Percentiles rank a stretch among this genome's conserved stretches.
phyloP scores from a whole-genome alignment of 2,329 filamentous ascomycete species.

The Phaeophleospora eucalypticola region DNA sequence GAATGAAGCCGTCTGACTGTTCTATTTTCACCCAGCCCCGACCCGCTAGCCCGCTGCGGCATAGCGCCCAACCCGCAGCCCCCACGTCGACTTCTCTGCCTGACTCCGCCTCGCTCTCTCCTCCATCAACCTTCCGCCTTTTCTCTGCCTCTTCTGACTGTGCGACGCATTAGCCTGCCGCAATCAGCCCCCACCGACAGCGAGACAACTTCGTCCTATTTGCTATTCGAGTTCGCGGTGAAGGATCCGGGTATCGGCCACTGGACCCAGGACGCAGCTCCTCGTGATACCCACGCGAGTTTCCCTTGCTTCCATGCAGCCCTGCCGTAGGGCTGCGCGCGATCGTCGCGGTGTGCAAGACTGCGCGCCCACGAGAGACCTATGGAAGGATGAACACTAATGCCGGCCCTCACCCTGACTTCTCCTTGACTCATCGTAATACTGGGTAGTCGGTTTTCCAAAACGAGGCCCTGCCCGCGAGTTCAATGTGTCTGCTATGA shows the following conservation, averaged over 20 bases:
- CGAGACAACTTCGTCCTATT: background rate
- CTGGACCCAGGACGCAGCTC: no score
- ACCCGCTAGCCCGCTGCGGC: background rate
- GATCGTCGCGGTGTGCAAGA: background rate
- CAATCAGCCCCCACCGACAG: constrained; percentile 2
- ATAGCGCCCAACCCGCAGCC: background rate
- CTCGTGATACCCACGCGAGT: background rate
- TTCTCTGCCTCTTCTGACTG: background rate
- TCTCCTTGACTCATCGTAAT: no score
- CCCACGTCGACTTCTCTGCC: background rate
- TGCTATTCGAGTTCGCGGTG: constrained; percentile 14
- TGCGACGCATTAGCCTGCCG: background rate
- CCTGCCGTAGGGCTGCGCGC: background rate
- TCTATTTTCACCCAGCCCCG: background rate
- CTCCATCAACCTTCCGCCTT: constrained; percentile 3
- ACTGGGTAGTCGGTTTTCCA: no score
- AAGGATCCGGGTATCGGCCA: constrained; percentile 12
- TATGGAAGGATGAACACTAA: background rate
- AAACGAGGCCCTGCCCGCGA: no score
- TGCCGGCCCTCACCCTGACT: background rate
- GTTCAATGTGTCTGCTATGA: no score
- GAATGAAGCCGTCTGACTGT: background rate
- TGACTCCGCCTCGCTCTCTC: no score
- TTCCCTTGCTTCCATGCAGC: constrained; percentile 13
- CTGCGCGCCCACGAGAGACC: background rate